These are phyloP conservation scores for Acanthamoeba sp. DNA, from an alignment of 208 protist species.

Conservation along the genomic window DNA sequence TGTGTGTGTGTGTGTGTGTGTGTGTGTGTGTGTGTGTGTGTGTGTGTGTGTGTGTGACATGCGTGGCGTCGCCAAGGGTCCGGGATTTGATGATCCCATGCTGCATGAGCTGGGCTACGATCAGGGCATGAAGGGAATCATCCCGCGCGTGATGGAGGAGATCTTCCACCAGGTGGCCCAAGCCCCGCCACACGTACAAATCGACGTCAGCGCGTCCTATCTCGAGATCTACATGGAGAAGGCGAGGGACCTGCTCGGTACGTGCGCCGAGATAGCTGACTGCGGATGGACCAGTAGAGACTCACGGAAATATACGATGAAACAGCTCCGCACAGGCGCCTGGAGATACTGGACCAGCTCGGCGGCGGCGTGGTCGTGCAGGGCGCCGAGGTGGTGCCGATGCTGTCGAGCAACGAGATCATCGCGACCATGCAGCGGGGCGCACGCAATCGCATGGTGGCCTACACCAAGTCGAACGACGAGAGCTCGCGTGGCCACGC, in stretches of 20 bases:
- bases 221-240: slow-evolving; percentile 77
- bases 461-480: slow-evolving; percentile 34
- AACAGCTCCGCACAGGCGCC: neutral
- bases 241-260: slow-evolving; percentile 48
- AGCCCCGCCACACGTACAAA: neutral
- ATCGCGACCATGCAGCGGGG: slow-evolving; percentile 37
- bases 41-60: neutral
- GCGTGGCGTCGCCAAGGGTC: neutral
- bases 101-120: slow-evolving; percentile 56
- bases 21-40: neutral
- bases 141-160: slow-evolving; percentile 37
- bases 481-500: slow-evolving; percentile 40
- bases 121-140: slow-evolving; percentile 43
- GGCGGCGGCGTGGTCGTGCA: neutral
- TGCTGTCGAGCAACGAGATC: slow-evolving; percentile 22
- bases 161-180: slow-evolving; percentile 44
- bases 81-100: slow-evolving; percentile 5
- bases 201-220: slow-evolving; percentile 58
- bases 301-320: neutral
- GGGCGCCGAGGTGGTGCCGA: neutral
- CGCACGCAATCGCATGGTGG: slow-evolving; percentile 35
- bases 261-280: no score
- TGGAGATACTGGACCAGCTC: slow-evolving; percentile 4
- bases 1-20: neutral
- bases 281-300: no score